Conservation (phyloP, 2,329 filamentous ascomycete species). For the Xylariaceae sp. region DNA sequence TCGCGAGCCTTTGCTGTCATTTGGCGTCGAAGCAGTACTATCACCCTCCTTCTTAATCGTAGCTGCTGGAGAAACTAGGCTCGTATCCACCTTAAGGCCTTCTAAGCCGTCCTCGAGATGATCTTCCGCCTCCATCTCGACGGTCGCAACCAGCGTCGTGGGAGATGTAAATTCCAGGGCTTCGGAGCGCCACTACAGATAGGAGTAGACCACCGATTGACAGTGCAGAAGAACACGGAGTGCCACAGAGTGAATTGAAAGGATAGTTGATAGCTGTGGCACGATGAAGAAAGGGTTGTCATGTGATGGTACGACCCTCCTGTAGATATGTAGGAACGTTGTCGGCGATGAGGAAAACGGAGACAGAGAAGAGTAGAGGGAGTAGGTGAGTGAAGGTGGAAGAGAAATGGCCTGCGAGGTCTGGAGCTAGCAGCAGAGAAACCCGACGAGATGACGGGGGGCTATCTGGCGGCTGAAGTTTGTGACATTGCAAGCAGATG, state of each 20-base stretch:
- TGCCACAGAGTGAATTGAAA: constrained; percentile 13
- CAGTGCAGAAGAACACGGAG: constrained; percentile 9
- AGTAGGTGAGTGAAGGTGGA: not conserved
- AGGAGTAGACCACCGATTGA: constrained; percentile 8
- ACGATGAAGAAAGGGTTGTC: constrained; percentile 10
- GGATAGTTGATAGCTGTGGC: constrained; percentile 17
- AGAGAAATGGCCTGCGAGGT: constrained; percentile 1
- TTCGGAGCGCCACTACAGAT: constrained; percentile 8
- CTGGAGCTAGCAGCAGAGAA: constrained; percentile 15
- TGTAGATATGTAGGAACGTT: constrained; percentile 14
- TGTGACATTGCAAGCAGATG: constrained; percentile 38
- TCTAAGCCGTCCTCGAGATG: constrained; percentile 44
- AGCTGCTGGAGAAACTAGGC: constrained; percentile 28
- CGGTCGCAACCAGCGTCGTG: constrained; percentile 9
- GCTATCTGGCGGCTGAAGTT: constrained; percentile 36
- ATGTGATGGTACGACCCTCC: constrained; percentile 15
- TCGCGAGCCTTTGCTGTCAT: constrained; percentile 47
- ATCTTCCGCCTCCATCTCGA: constrained; percentile 43
- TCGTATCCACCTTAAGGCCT: constrained; percentile 52
- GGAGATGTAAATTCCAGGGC: constrained; percentile 9
- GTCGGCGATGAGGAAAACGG: constrained; percentile 9
- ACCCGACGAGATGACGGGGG: constrained; percentile 28
- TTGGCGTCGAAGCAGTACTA: constrained; percentile 48
- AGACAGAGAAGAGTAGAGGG: not conserved
- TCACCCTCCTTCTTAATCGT: constrained; percentile 48